A percentile compares a stretch with the other conserved stretches of the same genome.
Conservation (phyloP, 2,329 filamentous ascomycete genomes). For the Pseudogymnoascus sp. region DNA sequence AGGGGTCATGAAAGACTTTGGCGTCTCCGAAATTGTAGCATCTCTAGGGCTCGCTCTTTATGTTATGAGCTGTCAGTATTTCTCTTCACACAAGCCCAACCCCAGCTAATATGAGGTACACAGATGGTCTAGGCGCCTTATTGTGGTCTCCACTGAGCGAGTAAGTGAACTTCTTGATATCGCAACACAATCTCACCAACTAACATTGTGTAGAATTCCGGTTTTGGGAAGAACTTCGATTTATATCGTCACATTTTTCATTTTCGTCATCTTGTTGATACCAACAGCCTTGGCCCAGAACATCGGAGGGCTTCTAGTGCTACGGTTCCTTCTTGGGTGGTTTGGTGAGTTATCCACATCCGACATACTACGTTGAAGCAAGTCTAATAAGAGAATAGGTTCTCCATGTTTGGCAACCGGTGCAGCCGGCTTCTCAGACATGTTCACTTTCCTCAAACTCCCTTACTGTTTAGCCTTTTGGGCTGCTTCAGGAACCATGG, state of each 20-base stretch:
- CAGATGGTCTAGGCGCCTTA: constrained; percentile 49
- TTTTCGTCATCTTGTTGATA: constrained; percentile 59
- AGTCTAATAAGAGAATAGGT: constrained; percentile 23
- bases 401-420: constrained; percentile 54
- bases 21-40: constrained; percentile 36
- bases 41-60: constrained; percentile 42
- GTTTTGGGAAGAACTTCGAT: constrained; percentile 55
- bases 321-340: constrained; percentile 56
- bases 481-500: constrained; percentile 38
- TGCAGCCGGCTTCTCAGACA: constrained; percentile 40
- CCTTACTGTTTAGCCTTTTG: constrained; percentile 51
- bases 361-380: constrained; percentile 1
- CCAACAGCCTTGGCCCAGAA: constrained; percentile 55
- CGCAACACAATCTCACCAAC: not conserved
- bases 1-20: constrained; percentile 34
- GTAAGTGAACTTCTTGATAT: constrained; percentile 10
- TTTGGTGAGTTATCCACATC: constrained; percentile 34
- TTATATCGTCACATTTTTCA: constrained; percentile 57
- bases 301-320: constrained; percentile 52
- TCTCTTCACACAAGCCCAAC: not conserved
- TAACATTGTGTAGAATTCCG: constrained; percentile 46
- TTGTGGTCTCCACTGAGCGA: constrained; percentile 57
- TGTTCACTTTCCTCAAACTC: constrained; percentile 45
- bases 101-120: not conserved
- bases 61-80: constrained; percentile 23